Percentiles rank a stretch among this genome's conserved stretches.
Evolutionary conservation across 78 protist genomes (phyloP).

Genomic region (Guillardia theta): DNA sequence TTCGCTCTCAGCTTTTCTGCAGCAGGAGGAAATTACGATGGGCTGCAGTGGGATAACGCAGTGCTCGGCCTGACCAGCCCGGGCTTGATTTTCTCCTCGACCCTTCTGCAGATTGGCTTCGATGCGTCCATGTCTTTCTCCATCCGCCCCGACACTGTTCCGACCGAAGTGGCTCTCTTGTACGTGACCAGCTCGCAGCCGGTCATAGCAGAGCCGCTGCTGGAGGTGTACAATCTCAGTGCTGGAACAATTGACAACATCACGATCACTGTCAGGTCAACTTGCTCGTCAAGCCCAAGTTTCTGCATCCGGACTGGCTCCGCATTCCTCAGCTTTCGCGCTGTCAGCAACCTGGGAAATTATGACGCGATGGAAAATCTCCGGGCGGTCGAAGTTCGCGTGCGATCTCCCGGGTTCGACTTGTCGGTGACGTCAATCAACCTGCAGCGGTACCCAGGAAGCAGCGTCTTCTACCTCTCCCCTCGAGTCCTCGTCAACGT

Average conservation of each 20-base stretch:
- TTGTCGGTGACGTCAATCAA: neutral
- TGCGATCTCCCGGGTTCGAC: neutral
- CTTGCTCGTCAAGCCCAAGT: neutral
- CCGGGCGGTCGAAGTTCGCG: neutral
- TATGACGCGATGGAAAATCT: neutral
- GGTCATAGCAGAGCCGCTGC: neutral
- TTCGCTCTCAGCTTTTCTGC: neutral
- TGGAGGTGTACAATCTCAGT: neutral
- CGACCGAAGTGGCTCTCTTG: neutral
- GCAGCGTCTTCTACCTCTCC: neutral
- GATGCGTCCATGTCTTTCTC: neutral
- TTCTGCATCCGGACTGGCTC: neutral
- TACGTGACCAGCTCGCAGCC: conserved; percentile 5
- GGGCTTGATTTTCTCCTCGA: neutral
- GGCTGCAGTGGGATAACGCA: neutral
- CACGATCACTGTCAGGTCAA: neutral
- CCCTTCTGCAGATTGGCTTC: neutral
- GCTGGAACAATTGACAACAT: neutral
- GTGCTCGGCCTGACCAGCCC: neutral
- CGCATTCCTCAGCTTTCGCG: neutral
- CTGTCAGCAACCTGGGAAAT: neutral
- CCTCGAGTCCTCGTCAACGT: neutral
- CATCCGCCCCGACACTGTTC: neutral
- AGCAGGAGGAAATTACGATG: neutral
- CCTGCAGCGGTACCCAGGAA: neutral